Evolutionary conservation across 306 rosid species (phyloP).

Genomic region (Citrullus colocynthis): DNA sequence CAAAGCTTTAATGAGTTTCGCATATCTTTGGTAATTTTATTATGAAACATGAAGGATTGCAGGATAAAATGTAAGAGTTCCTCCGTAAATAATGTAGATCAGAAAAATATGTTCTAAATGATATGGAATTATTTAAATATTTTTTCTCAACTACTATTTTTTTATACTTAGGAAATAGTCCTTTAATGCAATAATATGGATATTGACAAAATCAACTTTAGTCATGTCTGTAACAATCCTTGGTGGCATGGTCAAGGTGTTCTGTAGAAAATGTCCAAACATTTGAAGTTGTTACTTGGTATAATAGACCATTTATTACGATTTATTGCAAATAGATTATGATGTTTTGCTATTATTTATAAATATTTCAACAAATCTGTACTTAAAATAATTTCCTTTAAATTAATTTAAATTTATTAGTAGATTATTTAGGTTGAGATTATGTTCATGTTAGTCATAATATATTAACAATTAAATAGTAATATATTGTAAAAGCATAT

Average conservation of each 20-base stretch:
- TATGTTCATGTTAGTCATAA: too few relatives aligned
- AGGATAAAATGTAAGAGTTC: background rate
- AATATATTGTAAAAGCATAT: too few relatives aligned
- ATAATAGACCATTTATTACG: too few relatives aligned
- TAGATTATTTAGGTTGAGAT: too few relatives aligned
- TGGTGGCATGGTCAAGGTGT: background rate
- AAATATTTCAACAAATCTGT: too few relatives aligned
- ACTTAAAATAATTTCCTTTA: too few relatives aligned
- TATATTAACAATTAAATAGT: too few relatives aligned
- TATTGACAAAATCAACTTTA: background rate
- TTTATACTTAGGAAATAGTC: background rate
- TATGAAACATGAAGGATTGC: background rate
- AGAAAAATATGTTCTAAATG: too few relatives aligned
- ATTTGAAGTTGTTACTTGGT: background rate
- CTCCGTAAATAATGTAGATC: background rate
- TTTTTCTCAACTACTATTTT: background rate
- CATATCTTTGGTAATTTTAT: background rate
- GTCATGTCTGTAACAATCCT: background rate
- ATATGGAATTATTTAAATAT: too few relatives aligned
- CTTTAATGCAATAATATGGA: background rate
- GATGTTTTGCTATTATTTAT: too few relatives aligned
- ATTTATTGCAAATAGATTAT: too few relatives aligned
- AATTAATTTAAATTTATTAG: too few relatives aligned
- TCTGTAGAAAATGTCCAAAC: background rate
- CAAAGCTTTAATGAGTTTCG: background rate